Base-by-base conservation (phyloP, 1,284 basidiomycete species). In the Pulveroboletus sp. region DNA sequence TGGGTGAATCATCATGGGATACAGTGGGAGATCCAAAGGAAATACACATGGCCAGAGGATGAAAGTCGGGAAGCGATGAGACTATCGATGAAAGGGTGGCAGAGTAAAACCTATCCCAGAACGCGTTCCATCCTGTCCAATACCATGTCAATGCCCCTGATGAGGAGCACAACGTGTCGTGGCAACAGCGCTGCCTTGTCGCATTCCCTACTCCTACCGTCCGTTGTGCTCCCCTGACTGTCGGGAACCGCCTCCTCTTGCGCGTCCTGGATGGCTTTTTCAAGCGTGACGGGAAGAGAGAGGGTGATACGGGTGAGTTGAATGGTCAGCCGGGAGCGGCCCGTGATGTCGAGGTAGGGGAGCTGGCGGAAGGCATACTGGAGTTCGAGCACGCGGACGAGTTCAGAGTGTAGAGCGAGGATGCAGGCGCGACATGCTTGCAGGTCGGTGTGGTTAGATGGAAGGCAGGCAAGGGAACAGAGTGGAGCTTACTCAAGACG, bases 271-370 rank as follows among this genome's bases (percentile, higher is more conserved):
- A 93, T 78, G 0, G 89, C 90, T 44, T 77, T 78, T 67, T 94
- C 92, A 25, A 94, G 79, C 1, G 83, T 86, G 61, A 93, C 81
- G 4, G 92, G 92, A 10, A 93, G 81, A 52, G 80, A 82, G 55
- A 94, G 80, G 15, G 90, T 89, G 64, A 92, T 87, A n/a, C 91
- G 81, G 3, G 87, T 89, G 48, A 94, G 80, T 62, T 89, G 86
- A 33, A 93, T 81, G 17, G 89, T 89, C 26, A 94, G 76, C 7
- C 89, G 81, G 2, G 87, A 85, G 15, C 92, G 85, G n/a, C 88
- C 86, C 45, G 86, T 78, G 58, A 94, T 75, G 70, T 93, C 88
- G 62, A 93, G 83, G 67, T 92, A 93, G 11, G 88, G 84, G 36
- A 94, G 80, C 55, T 84, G 81, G 33, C 86, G 83, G 59, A 94